Conservation (phyloP, 2,329 filamentous ascomycete species). For the Curvularia sp. region DNA sequence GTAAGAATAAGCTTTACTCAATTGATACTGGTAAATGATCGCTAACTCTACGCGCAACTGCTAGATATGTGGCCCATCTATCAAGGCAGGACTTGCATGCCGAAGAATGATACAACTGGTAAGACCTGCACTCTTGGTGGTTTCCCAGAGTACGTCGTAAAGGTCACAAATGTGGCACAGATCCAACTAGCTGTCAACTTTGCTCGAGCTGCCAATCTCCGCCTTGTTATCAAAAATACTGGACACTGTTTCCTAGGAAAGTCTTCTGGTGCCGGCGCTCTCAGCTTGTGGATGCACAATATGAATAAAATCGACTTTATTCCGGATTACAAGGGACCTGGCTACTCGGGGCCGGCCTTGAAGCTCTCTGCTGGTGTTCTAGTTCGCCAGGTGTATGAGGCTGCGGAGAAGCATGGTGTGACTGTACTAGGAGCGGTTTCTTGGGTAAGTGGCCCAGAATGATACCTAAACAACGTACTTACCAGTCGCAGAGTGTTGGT, state of each 20-base stretch:
- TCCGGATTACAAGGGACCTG: slow-evolving; percentile 29
- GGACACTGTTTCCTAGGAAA: slow-evolving; percentile 43
- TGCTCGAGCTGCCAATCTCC: slow-evolving; percentile 32
- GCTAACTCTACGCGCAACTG: neutral
- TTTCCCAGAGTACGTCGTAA: slow-evolving; percentile 38
- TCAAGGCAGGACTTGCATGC: slow-evolving; percentile 33
- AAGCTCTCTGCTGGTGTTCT: slow-evolving; percentile 41
- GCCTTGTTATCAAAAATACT: slow-evolving; percentile 43
- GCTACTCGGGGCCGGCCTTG: slow-evolving; percentile 39
- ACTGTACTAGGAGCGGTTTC: slow-evolving; percentile 34
- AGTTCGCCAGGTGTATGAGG: slow-evolving; percentile 39
- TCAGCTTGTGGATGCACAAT: slow-evolving; percentile 43
- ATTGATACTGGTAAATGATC: neutral
- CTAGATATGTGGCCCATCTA: too few relatives aligned
- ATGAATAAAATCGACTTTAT: slow-evolving; percentile 39
- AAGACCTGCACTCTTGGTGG: slow-evolving; percentile 34
- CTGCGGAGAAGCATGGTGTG: slow-evolving; percentile 31
- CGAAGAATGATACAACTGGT: slow-evolving; percentile 30
- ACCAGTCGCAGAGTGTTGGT: slow-evolving; percentile 53
- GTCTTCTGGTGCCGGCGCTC: slow-evolving; percentile 29
- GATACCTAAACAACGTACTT: neutral
- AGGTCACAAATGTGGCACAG: slow-evolving; percentile 32
- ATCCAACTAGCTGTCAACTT: slow-evolving; percentile 42
- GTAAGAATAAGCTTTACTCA: neutral
- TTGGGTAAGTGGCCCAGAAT: slow-evolving; percentile 11